phyloP scores from a whole-genome alignment of 2,329 filamentous ascomycete genomes.

The Penicillium palitans region DNA sequence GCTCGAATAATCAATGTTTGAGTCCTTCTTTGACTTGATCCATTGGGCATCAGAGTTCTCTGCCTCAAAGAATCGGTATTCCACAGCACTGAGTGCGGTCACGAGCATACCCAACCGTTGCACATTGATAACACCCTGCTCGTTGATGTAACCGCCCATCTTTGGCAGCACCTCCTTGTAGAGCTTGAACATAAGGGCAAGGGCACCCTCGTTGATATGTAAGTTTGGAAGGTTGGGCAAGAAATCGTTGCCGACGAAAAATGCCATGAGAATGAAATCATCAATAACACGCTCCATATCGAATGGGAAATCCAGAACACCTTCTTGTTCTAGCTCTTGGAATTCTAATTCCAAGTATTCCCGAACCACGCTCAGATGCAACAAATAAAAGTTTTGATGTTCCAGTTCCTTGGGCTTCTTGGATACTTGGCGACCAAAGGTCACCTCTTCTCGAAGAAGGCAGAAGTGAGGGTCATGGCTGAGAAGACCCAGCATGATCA shows the following conservation, averaged over 20 bases:
- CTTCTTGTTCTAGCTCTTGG: conserved; percentile 79
- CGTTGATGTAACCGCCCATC: conserved; percentile 93
- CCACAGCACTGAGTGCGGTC: conserved; percentile 81
- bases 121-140: conserved; percentile 88
- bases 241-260: conserved; percentile 99
- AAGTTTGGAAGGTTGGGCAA: conserved; percentile 92
- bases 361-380: conserved; percentile 95
- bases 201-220: conserved; percentile 96
- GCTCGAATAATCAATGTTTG: conserved; percentile 65
- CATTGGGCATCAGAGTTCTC: conserved; percentile 87
- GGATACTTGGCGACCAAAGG: conserved; percentile 84
- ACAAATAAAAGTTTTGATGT: conserved; percentile 96
- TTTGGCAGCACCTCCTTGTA: conserved; percentile 89
- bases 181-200: conserved; percentile 95
- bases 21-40: conserved; percentile 83
- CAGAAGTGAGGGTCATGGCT: conserved; percentile 99
- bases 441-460: conserved; percentile 93
- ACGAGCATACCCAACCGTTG: conserved; percentile 74
- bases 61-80: conserved; percentile 87
- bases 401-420: conserved; percentile 94
- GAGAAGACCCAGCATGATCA: conserved; percentile 97
- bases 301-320: conserved; percentile 72
- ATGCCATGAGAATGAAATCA: conserved; percentile 99
- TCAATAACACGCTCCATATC: conserved; percentile 97
- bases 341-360: conserved; percentile 98